Evolutionary conservation across 1,284 basidiomycete genomes (phyloP).

Genomic region (Boletus chippewaensis): DNA sequence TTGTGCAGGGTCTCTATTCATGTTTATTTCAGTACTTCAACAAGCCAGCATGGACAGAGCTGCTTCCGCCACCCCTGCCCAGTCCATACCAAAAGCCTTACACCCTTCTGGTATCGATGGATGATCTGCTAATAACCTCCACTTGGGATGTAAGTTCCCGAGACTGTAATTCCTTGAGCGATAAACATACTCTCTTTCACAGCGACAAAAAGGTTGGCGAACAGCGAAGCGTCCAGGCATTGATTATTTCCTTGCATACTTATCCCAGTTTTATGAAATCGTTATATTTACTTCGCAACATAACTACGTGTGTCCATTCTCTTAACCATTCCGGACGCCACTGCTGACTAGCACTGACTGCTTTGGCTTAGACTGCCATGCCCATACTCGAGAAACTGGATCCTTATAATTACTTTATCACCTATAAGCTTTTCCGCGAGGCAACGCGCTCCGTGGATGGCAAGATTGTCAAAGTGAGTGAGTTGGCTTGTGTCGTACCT

Average conservation of each 20-base stretch:
- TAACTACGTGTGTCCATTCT: conserved; percentile 61
- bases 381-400: conserved; percentile 95
- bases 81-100: conserved; percentile 85
- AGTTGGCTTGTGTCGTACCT: conserved; percentile 4
- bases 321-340: background rate
- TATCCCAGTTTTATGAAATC: conserved; percentile 97
- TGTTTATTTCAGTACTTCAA: conserved; percentile 68
- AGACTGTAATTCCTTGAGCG: background rate
- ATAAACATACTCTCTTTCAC: conserved; percentile 3
- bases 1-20: background rate
- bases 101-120: conserved; percentile 87
- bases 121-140: conserved; percentile 88
- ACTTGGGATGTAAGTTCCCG: conserved; percentile 81
- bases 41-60: conserved; percentile 87
- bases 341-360: background rate
- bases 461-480: conserved; percentile 76
- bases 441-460: conserved; percentile 76
- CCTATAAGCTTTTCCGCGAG: conserved; percentile 89
- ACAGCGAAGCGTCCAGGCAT: conserved; percentile 94
- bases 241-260: conserved; percentile 95
- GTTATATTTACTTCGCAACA: conserved; percentile 94
- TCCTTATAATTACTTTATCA: conserved; percentile 85
- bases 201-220: conserved; percentile 85
- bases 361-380: conserved; percentile 63
- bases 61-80: conserved; percentile 85